Percentiles rank a stretch among this genome's conserved stretches.
phyloP scores from a whole-genome alignment of 148 eudicot species.

The Rhododendron ovatum region DNA sequence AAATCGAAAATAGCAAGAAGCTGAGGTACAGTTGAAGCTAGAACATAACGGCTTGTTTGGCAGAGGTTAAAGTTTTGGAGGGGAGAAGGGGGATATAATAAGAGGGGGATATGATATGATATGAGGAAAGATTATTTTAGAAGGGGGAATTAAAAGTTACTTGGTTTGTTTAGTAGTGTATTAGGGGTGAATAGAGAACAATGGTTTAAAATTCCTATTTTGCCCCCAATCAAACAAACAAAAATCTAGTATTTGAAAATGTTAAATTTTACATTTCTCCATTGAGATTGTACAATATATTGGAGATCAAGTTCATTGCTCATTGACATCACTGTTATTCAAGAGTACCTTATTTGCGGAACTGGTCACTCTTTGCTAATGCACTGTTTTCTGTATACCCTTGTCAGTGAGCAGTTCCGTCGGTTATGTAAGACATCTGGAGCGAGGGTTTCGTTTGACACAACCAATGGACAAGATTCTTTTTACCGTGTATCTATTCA shows the following conservation, averaged over 20 bases:
- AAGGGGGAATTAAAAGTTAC: too few relatives aligned
- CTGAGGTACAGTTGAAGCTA: too few relatives aligned
- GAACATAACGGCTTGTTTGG: too few relatives aligned
- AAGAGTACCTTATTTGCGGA: not conserved
- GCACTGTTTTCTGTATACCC: slow-evolving; percentile 19
- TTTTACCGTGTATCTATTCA: slow-evolving; percentile 68
- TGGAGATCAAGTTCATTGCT: not conserved
- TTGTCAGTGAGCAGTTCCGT: slow-evolving; percentile 63
- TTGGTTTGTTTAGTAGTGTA: too few relatives aligned
- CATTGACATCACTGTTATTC: not conserved
- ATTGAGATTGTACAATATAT: not conserved
- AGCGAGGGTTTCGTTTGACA: slow-evolving; percentile 52
- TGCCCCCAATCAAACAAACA: too few relatives aligned
- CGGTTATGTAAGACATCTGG: slow-evolving; percentile 75
- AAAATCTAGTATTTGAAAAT: not conserved
- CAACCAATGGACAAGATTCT: slow-evolving; percentile 69
- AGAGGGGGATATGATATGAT: too few relatives aligned
- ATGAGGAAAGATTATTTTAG: too few relatives aligned
- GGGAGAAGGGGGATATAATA: too few relatives aligned
- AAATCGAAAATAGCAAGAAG: too few relatives aligned
- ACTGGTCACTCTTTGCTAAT: slow-evolving; percentile 3
- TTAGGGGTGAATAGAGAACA: too few relatives aligned
- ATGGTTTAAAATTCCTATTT: too few relatives aligned
- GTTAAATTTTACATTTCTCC: not conserved
- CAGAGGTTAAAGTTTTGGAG: too few relatives aligned